Base-by-base conservation (phyloP, 257 asterid species). In the Petunia axillaris region DNA sequence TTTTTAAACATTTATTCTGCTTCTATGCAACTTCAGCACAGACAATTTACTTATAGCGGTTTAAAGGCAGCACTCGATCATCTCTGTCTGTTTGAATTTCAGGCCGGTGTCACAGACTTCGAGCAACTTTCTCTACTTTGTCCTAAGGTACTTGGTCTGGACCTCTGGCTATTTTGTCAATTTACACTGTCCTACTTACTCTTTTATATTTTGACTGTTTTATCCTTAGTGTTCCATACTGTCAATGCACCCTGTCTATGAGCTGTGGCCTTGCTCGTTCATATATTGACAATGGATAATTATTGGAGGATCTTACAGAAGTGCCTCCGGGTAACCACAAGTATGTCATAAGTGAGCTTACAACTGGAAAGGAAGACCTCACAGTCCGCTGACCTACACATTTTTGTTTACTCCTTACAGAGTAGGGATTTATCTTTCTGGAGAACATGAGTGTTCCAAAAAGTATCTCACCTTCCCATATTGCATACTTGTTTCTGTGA, bases 81-180 rank as follows among this genome's bases (percentile, higher is more conserved):
- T 63, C 90, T 94, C 77, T 79, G 77, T 77, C 83, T 84, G 80
- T 88, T 84, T 78, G 96, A 94, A 54, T 85, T 82, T 80, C 85
- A 63, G 35, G 84, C 85, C 70, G 85, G 87, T 82, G 83, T 84
- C 73, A 74, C 82, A 48, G 93, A 90, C 52, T 68, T 94, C 76
- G 93, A 93, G 83, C 87, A 87, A 84, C 93, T 94, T 68, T 83
- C 95, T 79, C 87, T 87, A 80, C 81, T 93, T 83, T 94, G 92
- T 82, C 96, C 98, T 35, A 85, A 89, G 98, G 98, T 94, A 86
- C 79, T 78, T 76, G 25, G 57, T 83, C 46, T 81, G 81, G 64
- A 63, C 50, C 48, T 38, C 76, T 52, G 63, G 38, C 39, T 79
- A n/a, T 68, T 36, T 79, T 64, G 16, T 8, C 82, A 52, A 25